Conservation (phyloP, 768 basidiomycete species). For the Lyophyllum decastes region DNA sequence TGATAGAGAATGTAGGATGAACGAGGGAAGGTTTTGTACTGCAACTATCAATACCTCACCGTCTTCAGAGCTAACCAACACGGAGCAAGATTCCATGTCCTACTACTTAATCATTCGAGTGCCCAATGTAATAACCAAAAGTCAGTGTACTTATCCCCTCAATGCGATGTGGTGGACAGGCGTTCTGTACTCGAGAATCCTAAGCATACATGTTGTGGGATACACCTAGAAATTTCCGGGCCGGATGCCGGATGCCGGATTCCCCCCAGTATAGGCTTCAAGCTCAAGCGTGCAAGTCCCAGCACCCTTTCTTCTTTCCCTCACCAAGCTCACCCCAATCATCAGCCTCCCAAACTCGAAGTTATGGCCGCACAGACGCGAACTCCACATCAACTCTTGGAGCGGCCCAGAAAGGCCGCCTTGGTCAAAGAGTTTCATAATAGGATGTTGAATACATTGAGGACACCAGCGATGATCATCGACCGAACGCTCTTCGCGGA, state of each 20-base stretch:
- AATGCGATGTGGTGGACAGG: too few species aligned
- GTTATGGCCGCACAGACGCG: slow-evolving; percentile 39
- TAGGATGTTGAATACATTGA: slow-evolving; percentile 51
- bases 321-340: background rate
- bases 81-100: background rate
- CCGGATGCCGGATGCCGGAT: background rate
- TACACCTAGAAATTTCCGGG: background rate
- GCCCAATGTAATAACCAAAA: background rate
- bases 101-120: background rate
- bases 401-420: slow-evolving; percentile 46
- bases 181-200: background rate
- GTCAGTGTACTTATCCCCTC: background rate
- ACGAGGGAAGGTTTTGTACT: background rate
- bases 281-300: background rate
- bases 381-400: slow-evolving; percentile 42
- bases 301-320: background rate
- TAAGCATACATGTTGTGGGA: background rate
- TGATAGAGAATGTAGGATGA: slow-evolving; percentile 16
- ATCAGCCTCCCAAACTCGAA: background rate
- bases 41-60: background rate
- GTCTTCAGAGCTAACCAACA: background rate
- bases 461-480: slow-evolving; percentile 80
- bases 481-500: slow-evolving; percentile 70
- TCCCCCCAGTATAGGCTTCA: background rate
- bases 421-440: slow-evolving; percentile 60